A percentile compares a stretch with the other conserved stretches of the same genome.
phyloP scores from a whole-genome alignment of 1,284 basidiomycete species.

The Coriolopsis trogii region DNA sequence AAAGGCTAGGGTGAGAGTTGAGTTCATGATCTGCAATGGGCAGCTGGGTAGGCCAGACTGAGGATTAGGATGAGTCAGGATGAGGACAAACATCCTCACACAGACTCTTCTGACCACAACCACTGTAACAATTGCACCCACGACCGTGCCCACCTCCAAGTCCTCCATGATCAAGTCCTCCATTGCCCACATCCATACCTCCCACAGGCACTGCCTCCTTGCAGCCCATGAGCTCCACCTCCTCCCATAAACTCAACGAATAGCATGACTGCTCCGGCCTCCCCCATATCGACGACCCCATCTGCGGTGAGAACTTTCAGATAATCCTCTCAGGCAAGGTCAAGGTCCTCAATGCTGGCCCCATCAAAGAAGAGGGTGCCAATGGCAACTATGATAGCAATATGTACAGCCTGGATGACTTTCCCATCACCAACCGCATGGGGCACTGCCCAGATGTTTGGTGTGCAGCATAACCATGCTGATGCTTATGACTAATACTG shows the following conservation, averaged over 20 bases:
- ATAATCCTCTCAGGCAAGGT: constrained; percentile 71
- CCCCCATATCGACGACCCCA: constrained; percentile 68
- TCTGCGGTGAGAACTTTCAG: constrained; percentile 67
- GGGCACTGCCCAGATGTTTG: constrained; percentile 34
- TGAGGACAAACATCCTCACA: no score
- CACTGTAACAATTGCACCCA: no score
- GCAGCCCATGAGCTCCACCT: constrained; percentile 78
- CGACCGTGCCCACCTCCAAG: no score
- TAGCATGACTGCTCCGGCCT: constrained; percentile 80
- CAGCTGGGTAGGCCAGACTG: no score
- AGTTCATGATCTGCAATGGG: no score
- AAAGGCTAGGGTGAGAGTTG: no score
- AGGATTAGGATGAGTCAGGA: no score
- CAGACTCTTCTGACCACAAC: no score
- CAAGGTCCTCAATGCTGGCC: constrained; percentile 56
- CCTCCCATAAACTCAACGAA: constrained; percentile 80
- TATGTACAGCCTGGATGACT: constrained; percentile 34
- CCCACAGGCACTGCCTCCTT: constrained; percentile 77
- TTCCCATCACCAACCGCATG: constrained; percentile 16
- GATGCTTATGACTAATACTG: constrained; percentile 39
- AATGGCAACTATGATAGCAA: constrained; percentile 45
- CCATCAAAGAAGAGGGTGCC: constrained; percentile 57
- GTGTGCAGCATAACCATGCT: constrained; percentile 31
- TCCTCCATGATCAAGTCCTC: constrained; percentile 93
- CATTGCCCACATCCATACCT: constrained; percentile 83